A percentile compares a stretch with the other conserved stretches of the same genome.
phyloP scores from a whole-genome alignment of 306 rosid species.

The Delonix regia region DNA sequence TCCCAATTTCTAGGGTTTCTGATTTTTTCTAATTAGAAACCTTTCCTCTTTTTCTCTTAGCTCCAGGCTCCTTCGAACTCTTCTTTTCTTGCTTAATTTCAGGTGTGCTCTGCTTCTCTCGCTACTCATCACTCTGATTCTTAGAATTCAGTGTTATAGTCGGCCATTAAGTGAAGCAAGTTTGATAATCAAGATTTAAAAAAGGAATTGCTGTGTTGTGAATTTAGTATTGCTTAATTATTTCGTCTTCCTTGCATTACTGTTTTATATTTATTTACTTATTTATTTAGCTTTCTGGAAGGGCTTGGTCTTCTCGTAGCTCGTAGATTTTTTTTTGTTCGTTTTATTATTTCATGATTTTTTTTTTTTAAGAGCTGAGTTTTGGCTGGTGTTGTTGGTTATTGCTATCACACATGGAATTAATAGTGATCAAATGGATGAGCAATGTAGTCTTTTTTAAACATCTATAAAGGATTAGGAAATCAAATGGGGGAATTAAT shows the following conservation, averaged over 20 bases:
- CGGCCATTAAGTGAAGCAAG: not conserved
- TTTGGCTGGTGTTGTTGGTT: not conserved
- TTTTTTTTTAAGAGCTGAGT: not conserved
- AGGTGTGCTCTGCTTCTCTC: slow-evolving; percentile 51
- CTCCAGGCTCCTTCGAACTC: not conserved
- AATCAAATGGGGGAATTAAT: slow-evolving; percentile 2
- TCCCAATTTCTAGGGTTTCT: slow-evolving; percentile 53
- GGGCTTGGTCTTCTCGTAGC: not conserved
- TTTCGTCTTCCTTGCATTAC: not conserved
- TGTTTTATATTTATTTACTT: too few species aligned
- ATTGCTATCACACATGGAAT: slow-evolving; percentile 13
- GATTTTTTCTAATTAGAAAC: slow-evolving; percentile 12
- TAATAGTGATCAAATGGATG: slow-evolving; percentile 11
- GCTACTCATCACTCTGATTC: not conserved
- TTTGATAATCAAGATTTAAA: not conserved
- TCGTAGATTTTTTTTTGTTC: not conserved
- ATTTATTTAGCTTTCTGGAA: too few species aligned
- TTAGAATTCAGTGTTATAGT: slow-evolving; percentile 16
- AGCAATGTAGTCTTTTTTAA: not conserved
- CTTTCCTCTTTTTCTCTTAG: not conserved
- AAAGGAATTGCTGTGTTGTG: not conserved
- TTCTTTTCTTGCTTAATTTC: slow-evolving; percentile 24
- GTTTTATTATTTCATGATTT: not conserved
- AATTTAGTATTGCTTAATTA: not conserved
- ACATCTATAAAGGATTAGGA: slow-evolving; percentile 4